These are phyloP conservation scores for Lentinula guzmanii DNA, from an alignment of 768 basidiomycete species.

Conservation along the genomic window DNA sequence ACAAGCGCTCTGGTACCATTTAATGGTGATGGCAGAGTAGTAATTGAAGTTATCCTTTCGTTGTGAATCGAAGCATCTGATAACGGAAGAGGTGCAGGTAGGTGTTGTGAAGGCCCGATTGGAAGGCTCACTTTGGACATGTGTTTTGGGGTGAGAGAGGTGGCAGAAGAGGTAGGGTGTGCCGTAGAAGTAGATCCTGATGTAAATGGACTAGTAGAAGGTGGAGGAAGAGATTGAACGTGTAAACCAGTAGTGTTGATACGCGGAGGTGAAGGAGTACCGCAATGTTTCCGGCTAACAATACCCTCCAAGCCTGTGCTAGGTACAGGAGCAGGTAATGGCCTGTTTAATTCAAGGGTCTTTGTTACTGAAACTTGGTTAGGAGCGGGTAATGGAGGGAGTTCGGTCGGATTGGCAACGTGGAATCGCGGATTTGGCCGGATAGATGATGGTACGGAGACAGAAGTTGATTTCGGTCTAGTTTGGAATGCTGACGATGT, in stretches of 20 bases:
- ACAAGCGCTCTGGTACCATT: background rate
- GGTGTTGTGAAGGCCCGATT: background rate
- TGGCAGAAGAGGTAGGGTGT: background rate
- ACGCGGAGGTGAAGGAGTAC: background rate
- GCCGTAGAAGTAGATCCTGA: background rate
- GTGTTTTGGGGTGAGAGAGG: background rate
- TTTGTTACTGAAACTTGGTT: background rate
- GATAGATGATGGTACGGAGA: background rate
- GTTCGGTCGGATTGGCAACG: constrained; percentile 5
- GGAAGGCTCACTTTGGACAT: constrained; percentile 2
- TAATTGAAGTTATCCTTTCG: background rate
- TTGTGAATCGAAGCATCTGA: background rate
- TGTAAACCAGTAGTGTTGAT: background rate
- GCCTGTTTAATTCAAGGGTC: background rate
- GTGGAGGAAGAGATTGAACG: background rate
- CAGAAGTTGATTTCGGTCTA: background rate
- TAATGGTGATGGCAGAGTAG: background rate
- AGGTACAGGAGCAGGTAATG: background rate
- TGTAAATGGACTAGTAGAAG: background rate
- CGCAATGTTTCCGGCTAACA: background rate
- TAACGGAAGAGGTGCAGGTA: background rate
- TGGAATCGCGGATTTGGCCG: constrained; percentile 6
- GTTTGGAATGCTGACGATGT: background rate
- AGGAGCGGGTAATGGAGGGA: background rate
- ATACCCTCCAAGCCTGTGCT: background rate